phyloP scores from a whole-genome alignment of 23 red algal species.

The Cyanidioschyzon merolae region DNA sequence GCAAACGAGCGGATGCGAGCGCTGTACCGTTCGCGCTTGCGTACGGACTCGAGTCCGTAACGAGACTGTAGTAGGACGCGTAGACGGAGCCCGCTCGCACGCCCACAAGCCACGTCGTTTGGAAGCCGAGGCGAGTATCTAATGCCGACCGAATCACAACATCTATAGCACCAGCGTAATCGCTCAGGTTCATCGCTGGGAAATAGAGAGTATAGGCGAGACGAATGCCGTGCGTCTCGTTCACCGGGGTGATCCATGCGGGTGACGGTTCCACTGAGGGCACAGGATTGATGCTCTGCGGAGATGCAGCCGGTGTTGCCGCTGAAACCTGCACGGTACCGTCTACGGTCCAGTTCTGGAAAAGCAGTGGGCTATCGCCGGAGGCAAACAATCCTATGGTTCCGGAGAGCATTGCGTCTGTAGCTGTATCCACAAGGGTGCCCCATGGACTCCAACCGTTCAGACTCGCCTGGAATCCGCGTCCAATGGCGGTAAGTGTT shows the following conservation, averaged over 20 bases:
- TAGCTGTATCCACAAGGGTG: neutral
- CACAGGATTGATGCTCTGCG: neutral
- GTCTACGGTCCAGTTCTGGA: conserved; percentile 10
- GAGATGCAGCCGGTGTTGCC: neutral
- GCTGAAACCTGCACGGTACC: neutral
- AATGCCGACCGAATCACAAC: neutral
- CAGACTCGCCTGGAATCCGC: neutral
- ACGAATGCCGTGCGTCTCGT: neutral
- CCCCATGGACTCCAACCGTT: neutral
- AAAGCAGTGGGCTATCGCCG: neutral
- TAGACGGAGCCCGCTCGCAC: neutral
- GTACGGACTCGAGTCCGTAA: neutral
- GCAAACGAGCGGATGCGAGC: neutral
- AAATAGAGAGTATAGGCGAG: neutral
- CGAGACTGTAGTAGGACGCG: neutral
- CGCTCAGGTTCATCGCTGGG: neutral
- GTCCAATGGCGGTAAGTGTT: neutral
- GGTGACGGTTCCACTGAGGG: neutral
- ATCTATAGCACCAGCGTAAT: neutral
- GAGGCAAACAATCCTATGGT: neutral
- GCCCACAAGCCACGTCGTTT: neutral
- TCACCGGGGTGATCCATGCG: neutral
- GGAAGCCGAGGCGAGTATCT: neutral
- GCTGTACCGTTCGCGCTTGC: neutral
- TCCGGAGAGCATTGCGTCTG: neutral